Evolutionary conservation across 345 rosid species (phyloP).

Genomic region (Citrus unshiu): DNA sequence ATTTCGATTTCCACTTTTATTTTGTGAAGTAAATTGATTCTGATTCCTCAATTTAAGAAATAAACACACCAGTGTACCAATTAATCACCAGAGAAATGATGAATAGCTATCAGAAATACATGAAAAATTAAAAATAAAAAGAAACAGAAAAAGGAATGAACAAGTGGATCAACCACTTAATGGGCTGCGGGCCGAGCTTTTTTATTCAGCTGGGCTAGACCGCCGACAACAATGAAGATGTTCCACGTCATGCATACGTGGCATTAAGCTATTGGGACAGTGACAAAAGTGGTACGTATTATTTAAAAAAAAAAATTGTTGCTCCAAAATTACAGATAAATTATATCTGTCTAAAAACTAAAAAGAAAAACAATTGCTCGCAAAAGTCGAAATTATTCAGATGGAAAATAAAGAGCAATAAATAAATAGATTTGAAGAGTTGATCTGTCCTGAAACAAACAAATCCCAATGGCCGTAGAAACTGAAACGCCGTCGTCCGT

Average conservation of each 20-base stretch:
- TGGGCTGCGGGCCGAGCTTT: neutral
- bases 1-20: too few species aligned
- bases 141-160: too few species aligned
- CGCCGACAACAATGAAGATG: neutral
- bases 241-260: neutral
- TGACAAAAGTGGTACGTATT: neutral
- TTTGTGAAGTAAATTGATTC: too few species aligned
- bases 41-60: too few species aligned
- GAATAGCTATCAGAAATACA: too few species aligned
- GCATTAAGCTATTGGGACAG: neutral
- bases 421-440: neutral
- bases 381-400: neutral
- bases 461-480: slow-evolving; percentile 41
- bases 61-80: too few species aligned
- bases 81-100: too few species aligned
- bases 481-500: slow-evolving; percentile 25
- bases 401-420: too few species aligned
- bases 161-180: neutral
- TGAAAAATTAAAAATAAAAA: too few species aligned
- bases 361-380: neutral
- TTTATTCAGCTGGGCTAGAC: neutral
- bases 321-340: neutral
- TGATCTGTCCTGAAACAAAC: slow-evolving; percentile 3
- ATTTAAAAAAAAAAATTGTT: neutral
- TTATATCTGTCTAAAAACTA: neutral